These are phyloP conservation scores for Suillus clintonianus DNA, from an alignment of 768 basidiomycete genomes.

Conservation along the genomic window DNA sequence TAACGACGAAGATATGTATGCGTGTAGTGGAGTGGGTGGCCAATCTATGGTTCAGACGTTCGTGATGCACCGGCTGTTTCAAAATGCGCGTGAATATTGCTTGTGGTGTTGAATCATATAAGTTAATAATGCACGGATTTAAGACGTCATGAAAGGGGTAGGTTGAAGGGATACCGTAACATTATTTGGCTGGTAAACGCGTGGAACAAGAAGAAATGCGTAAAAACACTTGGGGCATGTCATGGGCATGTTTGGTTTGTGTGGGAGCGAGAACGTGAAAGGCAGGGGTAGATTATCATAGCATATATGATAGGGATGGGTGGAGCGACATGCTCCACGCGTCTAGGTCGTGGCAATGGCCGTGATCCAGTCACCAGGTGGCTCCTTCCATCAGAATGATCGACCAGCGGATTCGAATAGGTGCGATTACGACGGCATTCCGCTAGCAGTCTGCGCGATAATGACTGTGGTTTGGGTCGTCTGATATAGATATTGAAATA, in stretches of 20 bases:
- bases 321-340: not conserved
- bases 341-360: not conserved
- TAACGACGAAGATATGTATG: not conserved
- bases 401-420: not conserved
- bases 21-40: not conserved
- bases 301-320: not conserved
- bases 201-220: not conserved
- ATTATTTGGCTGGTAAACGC: not conserved
- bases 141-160: not conserved
- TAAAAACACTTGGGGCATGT: not conserved
- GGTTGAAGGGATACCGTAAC: not conserved
- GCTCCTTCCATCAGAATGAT: constrained; percentile 3
- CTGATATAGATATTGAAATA: constrained; percentile 5
- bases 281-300: not conserved
- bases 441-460: not conserved
- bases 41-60: not conserved
- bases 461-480: not conserved
- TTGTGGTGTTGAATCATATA: not conserved
- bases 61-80: not conserved
- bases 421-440: constrained; percentile 1
- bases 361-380: not conserved
- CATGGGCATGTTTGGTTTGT: not conserved
- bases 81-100: not conserved
- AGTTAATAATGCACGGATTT: not conserved
- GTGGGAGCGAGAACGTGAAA: constrained; percentile 2